phyloP scores from a whole-genome alignment of 345 rosid genomes.

The Camelina neglecta region DNA sequence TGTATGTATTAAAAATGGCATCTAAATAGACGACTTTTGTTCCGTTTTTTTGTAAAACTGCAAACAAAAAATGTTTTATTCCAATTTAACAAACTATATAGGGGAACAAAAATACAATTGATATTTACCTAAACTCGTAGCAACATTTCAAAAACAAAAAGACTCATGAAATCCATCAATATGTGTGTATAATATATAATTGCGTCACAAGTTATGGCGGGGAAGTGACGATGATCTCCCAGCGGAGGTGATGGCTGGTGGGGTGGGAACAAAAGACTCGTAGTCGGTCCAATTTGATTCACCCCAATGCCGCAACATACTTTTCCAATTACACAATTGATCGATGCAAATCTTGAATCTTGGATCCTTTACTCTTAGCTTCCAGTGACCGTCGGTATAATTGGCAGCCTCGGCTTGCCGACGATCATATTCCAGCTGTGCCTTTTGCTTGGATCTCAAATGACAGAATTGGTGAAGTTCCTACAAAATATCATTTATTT shows the following conservation, averaged over 20 bases:
- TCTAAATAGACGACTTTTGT: not conserved
- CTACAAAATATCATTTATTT: not conserved
- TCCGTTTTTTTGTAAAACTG: not conserved
- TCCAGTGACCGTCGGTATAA: conserved; percentile 80
- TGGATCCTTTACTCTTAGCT: conserved; percentile 58
- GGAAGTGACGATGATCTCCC: conserved; percentile 25
- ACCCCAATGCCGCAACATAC: conserved; percentile 94
- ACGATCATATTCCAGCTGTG: conserved; percentile 83
- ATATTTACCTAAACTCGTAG: conserved; percentile 28
- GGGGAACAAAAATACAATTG: not conserved
- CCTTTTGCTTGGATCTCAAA: conserved; percentile 86
- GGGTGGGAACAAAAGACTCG: conserved; percentile 60
- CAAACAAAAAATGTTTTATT: conserved; percentile 18
- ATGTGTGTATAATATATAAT: not conserved
- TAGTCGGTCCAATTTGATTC: conserved; percentile 84
- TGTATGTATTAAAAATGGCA: not conserved
- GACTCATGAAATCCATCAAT: conserved; percentile 19
- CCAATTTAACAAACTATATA: not conserved
- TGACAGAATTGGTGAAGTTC: conserved; percentile 80
- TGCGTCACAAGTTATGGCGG: conserved; percentile 27
- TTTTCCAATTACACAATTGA: conserved; percentile 81
- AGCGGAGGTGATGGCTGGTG: conserved; percentile 63
- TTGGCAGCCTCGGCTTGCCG: conserved; percentile 77
- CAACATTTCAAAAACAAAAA: not conserved
- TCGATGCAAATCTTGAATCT: conserved; percentile 77